Base-by-base conservation (phyloP, 441 rosid genomes). In the Croton setiger region DNA sequence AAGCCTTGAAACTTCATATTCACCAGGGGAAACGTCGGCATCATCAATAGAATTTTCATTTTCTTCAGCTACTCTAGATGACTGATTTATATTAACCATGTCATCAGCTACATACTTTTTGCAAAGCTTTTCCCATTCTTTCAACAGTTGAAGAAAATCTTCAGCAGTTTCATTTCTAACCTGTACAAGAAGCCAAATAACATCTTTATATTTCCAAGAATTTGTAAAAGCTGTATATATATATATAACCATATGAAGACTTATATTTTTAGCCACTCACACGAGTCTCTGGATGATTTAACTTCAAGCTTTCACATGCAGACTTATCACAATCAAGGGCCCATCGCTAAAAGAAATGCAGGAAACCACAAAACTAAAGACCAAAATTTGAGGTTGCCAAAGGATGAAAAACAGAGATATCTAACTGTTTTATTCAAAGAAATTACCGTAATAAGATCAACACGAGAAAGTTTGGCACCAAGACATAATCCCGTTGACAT, bases 401-500 rank as follows among this genome's bases (percentile, higher is more conserved):
- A 72, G 37, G 60, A 75, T 54, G 63, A 66, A 74, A 64, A 43
- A 60, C 72, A 67, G 59, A 9, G 62, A 45, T 63, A 54, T 66
- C 37, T 51, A 67, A 72, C 71, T 58, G 53, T 5, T 56, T 12
- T 41, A 67, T 83, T 74, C 33, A 68, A 69, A 73, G 59, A 73
- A 74, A 67, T 53, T 93, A 93, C 97, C 91, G 88, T 86, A 73
- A 88, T 82, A 69, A 93, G 83, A 82, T 83, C 74, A 78, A 84
- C 67, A 73, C 82, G 68, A 72, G 90, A 84, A 72, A 84, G 77
- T 82, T 84, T 89, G 81, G 94, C 89, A 66, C 98, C 98, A n/a
- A 93, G 88, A 79, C 86, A 80, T 72, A 93, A 80, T 70, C 98
- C 97, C 68, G 90, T 91, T 44, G 98, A 91, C 98, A 93, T 91